Conservation (phyloP, 371 early-diverging fungal genomes). For the Mucor lusitanicus region DNA sequence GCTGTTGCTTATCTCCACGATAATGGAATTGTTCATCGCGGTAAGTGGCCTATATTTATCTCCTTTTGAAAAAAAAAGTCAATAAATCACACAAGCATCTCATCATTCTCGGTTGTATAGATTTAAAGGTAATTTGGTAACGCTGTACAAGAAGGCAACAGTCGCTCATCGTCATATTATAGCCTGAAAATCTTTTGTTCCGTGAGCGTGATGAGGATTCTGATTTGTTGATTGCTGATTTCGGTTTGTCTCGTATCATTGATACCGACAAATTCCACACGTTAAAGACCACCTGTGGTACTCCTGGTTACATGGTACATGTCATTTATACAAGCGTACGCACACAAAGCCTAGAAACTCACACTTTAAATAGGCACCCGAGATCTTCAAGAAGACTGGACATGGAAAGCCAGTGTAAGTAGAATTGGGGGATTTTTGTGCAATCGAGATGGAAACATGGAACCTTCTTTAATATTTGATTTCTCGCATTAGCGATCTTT, state of each 20-base stretch:
- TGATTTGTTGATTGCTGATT: constrained; percentile 85
- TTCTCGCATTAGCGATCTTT: constrained; percentile 67
- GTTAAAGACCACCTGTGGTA: constrained; percentile 84
- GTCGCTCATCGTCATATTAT: not conserved
- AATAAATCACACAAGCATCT: not conserved
- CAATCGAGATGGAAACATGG: not conserved
- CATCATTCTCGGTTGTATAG: constrained; percentile 20
- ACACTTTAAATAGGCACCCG: constrained; percentile 69
- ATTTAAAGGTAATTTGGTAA: constrained; percentile 50
- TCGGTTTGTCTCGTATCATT: constrained; percentile 85
- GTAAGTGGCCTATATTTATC: constrained; percentile 43
- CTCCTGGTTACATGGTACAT: constrained; percentile 80
- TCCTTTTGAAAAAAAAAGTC: not conserved
- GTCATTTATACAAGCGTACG: not conserved
- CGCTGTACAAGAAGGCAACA: not conserved
- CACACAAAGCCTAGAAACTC: not conserved
- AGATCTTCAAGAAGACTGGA: constrained; percentile 72
- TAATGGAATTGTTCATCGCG: constrained; percentile 86
- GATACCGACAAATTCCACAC: constrained; percentile 78
- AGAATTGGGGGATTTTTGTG: not conserved
- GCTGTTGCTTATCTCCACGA: constrained; percentile 86
- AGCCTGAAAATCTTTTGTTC: constrained; percentile 91
- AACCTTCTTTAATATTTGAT: not conserved
- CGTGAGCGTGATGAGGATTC: constrained; percentile 68
- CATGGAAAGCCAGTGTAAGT: constrained; percentile 68